These are phyloP conservation scores for Yamadazyma tumulicola DNA, from an alignment of 805 yeast species.

Conservation along the genomic window DNA sequence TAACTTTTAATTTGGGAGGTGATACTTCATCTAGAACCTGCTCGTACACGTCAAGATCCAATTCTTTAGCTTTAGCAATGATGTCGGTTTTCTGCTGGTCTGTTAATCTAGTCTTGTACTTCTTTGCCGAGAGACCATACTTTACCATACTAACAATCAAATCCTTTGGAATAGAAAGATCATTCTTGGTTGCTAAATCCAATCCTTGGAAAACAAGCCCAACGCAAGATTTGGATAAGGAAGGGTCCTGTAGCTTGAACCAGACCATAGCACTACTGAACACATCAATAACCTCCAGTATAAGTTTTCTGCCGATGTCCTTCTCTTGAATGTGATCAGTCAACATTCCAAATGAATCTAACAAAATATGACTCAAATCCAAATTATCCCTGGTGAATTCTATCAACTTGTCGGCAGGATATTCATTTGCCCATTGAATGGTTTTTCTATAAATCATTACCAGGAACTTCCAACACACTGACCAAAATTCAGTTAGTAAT, in stretches of 20 bases:
- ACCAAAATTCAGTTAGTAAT: slow-evolving; percentile 51
- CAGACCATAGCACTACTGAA: slow-evolving; percentile 70
- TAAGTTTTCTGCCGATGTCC: slow-evolving; percentile 15
- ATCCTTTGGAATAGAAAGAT: slow-evolving; percentile 48
- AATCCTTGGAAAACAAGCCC: slow-evolving; percentile 62
- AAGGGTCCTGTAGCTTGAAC: slow-evolving; percentile 78
- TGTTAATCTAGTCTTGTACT: slow-evolving; percentile 65
- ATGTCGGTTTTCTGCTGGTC: slow-evolving; percentile 65
- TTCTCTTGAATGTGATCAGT: slow-evolving; percentile 12
- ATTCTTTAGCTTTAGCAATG: slow-evolving; percentile 54
- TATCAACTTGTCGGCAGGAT: slow-evolving; percentile 53
- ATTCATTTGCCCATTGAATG: slow-evolving; percentile 68
- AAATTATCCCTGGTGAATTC: slow-evolving; percentile 86
- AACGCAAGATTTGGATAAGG: slow-evolving; percentile 71
- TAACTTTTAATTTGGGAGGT: slow-evolving; percentile 1
- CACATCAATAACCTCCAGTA: slow-evolving; percentile 45
- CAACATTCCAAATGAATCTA: slow-evolving; percentile 49
- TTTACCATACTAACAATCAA: slow-evolving; percentile 57
- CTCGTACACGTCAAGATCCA: slow-evolving; percentile 55
- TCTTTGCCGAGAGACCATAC: slow-evolving; percentile 63
- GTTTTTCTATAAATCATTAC: slow-evolving; percentile 66
- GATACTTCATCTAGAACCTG: slow-evolving; percentile 38
- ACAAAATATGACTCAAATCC: slow-evolving; percentile 66
- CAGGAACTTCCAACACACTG: slow-evolving; percentile 65
- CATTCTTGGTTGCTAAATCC: slow-evolving; percentile 56